Base-by-base conservation (phyloP, 805 yeast genomes). In the Saccharomyces mikatae region DNA sequence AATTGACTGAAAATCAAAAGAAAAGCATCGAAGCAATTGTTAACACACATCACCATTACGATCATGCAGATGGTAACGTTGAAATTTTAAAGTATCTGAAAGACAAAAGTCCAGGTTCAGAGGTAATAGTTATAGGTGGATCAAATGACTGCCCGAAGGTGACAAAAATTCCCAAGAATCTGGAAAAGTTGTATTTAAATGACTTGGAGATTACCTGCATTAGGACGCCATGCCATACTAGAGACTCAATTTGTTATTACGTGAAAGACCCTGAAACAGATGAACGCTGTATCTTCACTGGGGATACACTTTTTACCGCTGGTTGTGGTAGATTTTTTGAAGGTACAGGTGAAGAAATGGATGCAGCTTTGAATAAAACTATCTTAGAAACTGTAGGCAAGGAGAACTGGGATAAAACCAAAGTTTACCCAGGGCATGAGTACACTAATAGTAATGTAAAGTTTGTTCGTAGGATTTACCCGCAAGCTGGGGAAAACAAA, bases 281-380 rank as follows among this genome's bases (percentile, higher is more conserved):
- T 32, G 81, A 89, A 60, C 76, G 76, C 58, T 90, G 86, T 2
- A 90, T 94, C 1, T 89, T 94, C 72, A 89, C 97, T 0, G 99
- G 99, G 11, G 99, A 94, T 71, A 94, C 99, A 0, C 75, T 94
- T 47, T 94, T 94, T 72, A 87, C 81, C 48, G 88, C 92, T 47
- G 99, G 99, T 2, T 91, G 97, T 68, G 99, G 99, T 13, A 77
- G 98, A 53, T 94, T 94, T 71, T 94, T 94, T 67, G 99, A 94
- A 72, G 99, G 99, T 2, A 75, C 78, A 10, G 90, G 91, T 0
- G 72, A 71, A 44, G 86, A 94, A 66, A 94, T 94, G 99, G 80
- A 85, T 60, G 58, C 61, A 1, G 80, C 96, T 0, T 76, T 94
- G 62, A 83, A 81, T 62, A 68, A 74, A 17, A 71, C 79, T 8